Percentiles rank a stretch among this genome's conserved stretches.
Evolutionary conservation across 1,284 basidiomycete genomes (phyloP).

Genomic region (Neotropicomus parvogracilis): DNA sequence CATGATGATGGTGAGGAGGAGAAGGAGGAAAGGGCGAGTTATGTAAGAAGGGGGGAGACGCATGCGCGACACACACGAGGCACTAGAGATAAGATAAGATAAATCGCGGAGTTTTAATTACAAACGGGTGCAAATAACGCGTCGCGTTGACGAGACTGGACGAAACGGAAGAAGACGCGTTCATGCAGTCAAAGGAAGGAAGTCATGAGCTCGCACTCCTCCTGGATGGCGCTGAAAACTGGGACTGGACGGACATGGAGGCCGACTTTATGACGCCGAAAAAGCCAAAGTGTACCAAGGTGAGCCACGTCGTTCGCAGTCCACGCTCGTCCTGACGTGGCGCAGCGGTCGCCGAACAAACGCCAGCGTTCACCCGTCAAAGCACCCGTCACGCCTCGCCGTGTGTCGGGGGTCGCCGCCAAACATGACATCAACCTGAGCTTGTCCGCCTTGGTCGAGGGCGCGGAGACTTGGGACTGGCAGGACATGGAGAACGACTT

Average conservation of each 20-base stretch:
- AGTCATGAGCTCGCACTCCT: constrained; percentile 40
- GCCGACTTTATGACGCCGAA: constrained; percentile 39
- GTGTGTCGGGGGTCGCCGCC: not conserved
- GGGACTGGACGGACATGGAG: constrained; percentile 50
- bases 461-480: constrained; percentile 52
- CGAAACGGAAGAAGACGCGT: constrained; percentile 42
- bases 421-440: constrained; percentile 21
- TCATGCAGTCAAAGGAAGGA: constrained; percentile 36
- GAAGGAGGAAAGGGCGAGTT: not conserved
- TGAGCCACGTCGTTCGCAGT: not conserved
- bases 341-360: constrained; percentile 17
- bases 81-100: constrained; percentile 8
- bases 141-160: constrained; percentile 21
- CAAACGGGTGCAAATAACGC: constrained; percentile 29
- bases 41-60: no score
- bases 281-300: constrained; percentile 29
- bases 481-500: constrained; percentile 44
- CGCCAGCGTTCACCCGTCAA: constrained; percentile 23
- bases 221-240: constrained; percentile 50
- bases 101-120: constrained; percentile 13
- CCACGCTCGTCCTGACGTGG: not conserved
- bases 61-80: not conserved
- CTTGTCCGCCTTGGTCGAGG: constrained; percentile 38
- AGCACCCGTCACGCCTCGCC: constrained; percentile 7
- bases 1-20: constrained; percentile 29